phyloP scores from a whole-genome alignment of 108 stramenopile species.

The Skeletonema grethae region DNA sequence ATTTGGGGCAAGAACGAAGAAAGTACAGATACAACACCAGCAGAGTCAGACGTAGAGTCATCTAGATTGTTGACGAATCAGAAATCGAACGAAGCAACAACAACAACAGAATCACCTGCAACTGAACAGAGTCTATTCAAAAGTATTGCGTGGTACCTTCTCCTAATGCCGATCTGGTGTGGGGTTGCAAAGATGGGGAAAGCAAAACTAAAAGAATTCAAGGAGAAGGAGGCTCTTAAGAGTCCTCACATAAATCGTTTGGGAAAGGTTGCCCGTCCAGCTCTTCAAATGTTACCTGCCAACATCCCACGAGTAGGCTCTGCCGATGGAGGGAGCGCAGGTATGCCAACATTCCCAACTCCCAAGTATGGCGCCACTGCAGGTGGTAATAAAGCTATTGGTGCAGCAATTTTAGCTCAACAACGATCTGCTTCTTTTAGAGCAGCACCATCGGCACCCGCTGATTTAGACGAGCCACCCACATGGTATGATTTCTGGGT shows the following conservation, averaged over 20 bases:
- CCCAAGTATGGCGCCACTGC: slow-evolving; percentile 27
- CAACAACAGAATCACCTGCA: neutral
- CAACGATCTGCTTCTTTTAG: slow-evolving; percentile 19
- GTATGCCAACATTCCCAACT: slow-evolving; percentile 1
- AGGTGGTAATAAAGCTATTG: slow-evolving; percentile 34
- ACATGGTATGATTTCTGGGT: slow-evolving; percentile 61
- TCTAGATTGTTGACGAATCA: slow-evolving; percentile 8
- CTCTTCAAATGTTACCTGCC: neutral
- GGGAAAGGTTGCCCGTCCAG: slow-evolving; percentile 45
- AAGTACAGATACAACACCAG: slow-evolving; percentile 6
- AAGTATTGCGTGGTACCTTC: slow-evolving; percentile 56
- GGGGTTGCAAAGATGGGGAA: slow-evolving; percentile 62
- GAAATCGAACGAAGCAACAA: neutral
- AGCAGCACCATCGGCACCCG: slow-evolving; percentile 27
- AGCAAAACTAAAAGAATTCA: slow-evolving; percentile 47
- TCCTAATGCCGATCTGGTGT: slow-evolving; percentile 75
- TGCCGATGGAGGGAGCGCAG: neutral
- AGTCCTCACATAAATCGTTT: slow-evolving; percentile 80
- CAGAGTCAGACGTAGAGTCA: slow-evolving; percentile 9
- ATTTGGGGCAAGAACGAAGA: slow-evolving; percentile 47
- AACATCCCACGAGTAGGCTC: slow-evolving; percentile 18
- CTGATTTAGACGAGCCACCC: slow-evolving; percentile 61
- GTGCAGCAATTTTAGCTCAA: slow-evolving; percentile 28
- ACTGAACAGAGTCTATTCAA: slow-evolving; percentile 20
- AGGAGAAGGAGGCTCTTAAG: slow-evolving; percentile 62